Evolutionary conservation across 306 rosid species (phyloP).

Genomic region (Clitoria ternatea): DNA sequence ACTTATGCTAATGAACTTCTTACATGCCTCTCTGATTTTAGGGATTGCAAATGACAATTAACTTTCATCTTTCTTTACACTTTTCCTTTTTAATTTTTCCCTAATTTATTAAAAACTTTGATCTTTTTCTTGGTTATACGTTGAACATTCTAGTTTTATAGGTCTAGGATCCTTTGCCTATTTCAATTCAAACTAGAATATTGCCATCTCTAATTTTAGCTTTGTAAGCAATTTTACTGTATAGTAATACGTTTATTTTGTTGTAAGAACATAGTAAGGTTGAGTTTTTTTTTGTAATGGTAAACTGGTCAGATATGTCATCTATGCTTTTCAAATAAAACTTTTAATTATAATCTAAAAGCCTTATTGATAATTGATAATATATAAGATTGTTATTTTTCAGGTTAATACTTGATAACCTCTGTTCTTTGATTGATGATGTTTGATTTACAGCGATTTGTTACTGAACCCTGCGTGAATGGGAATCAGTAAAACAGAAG

Average conservation of each 20-base stretch:
- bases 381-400: neutral
- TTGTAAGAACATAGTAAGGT: no score
- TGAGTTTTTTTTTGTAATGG: no score
- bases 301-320: no score
- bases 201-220: neutral
- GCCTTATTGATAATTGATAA: neutral
- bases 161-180: neutral
- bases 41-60: neutral
- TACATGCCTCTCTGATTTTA: neutral
- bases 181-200: neutral
- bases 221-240: no score
- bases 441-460: no score
- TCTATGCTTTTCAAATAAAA: no score
- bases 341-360: neutral
- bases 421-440: no score
- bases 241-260: no score
- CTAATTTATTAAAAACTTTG: neutral
- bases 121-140: neutral
- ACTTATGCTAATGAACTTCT: neutral
- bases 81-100: neutral
- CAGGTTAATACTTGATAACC: neutral
- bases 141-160: neutral
- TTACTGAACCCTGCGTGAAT: constrained; percentile 36
- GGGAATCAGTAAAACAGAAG: constrained; percentile 76
- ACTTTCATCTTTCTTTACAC: no score